phyloP scores from a whole-genome alignment of 352 stramenopile species.

The Pythium brassicae region DNA sequence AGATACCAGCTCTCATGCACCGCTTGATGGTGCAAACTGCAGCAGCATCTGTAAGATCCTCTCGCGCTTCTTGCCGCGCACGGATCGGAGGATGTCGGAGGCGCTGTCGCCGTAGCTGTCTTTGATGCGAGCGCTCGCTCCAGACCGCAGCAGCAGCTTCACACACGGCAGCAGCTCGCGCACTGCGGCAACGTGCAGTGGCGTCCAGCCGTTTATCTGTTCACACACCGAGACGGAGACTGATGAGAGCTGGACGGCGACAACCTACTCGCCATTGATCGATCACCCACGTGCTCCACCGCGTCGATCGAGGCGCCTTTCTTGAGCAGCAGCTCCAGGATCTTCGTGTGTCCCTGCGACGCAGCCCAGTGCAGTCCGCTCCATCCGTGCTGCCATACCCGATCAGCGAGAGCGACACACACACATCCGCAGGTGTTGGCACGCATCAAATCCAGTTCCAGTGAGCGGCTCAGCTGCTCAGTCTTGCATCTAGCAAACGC shows the following conservation, averaged over 20 bases:
- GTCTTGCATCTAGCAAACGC: too few species aligned
- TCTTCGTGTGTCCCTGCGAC: conserved; percentile 52
- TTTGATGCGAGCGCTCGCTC: conserved; percentile 26
- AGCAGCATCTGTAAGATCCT: conserved; percentile 41
- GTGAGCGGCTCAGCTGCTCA: too few species aligned
- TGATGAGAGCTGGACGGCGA: not conserved
- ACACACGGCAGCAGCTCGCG: conserved; percentile 37
- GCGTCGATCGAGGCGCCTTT: conserved; percentile 39
- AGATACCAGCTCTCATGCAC: not conserved
- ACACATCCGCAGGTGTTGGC: too few species aligned
- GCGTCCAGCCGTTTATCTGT: conserved; percentile 63
- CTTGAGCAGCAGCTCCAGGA: conserved; percentile 45
- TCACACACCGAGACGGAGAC: not conserved
- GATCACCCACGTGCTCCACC: conserved; percentile 43
- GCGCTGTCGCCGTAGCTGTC: conserved; percentile 57
- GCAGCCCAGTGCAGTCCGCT: conserved; percentile 74
- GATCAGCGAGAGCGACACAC: not conserved
- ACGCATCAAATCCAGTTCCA: too few species aligned
- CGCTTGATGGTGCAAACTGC: conserved; percentile 13
- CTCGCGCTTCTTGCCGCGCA: conserved; percentile 38
- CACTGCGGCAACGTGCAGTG: conserved; percentile 64
- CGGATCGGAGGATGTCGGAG: conserved; percentile 28
- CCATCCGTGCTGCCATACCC: conserved; percentile 53
- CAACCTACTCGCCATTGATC: not conserved
- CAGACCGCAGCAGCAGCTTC: conserved; percentile 41